Evolutionary conservation across 352 stramenopile species (phyloP).

Genomic region (Phytophthora melonis): DNA sequence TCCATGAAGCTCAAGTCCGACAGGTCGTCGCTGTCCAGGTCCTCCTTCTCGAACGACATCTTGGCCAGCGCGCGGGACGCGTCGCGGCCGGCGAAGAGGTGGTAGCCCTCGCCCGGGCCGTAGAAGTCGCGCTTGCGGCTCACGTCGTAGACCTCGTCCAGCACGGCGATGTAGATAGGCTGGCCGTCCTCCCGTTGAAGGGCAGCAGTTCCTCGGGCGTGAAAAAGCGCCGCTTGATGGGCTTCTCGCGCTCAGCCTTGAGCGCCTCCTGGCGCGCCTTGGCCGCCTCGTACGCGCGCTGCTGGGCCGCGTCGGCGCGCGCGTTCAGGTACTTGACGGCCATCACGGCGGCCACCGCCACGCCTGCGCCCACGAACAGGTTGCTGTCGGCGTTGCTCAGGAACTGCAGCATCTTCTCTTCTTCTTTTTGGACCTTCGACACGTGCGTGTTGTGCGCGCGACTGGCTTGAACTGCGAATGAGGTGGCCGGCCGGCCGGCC

Average conservation of each 20-base stretch:
- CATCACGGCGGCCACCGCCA: constrained; percentile 62
- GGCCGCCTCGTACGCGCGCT: constrained; percentile 67
- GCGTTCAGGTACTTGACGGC: constrained; percentile 72
- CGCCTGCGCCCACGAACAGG: constrained; percentile 61
- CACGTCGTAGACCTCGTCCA: constrained; percentile 97
- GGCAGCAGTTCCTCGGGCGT: constrained; percentile 90
- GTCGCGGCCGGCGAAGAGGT: constrained; percentile 96
- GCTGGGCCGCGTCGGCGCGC: constrained; percentile 67
- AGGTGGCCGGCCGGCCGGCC: neutral
- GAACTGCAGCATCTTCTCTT: constrained; percentile 55
- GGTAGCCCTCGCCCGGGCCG: constrained; percentile 95
- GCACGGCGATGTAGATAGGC: constrained; percentile 96
- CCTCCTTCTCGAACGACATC: constrained; percentile 96
- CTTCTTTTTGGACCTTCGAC: no score
- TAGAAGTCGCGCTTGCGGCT: constrained; percentile 96
- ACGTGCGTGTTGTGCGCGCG: neutral
- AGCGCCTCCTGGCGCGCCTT: constrained; percentile 72
- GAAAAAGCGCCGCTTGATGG: constrained; percentile 89
- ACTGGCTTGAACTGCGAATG: constrained; percentile 40
- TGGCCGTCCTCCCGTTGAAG: constrained; percentile 94
- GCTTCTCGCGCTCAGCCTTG: constrained; percentile 71
- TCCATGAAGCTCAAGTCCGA: constrained; percentile 86
- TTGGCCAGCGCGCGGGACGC: constrained; percentile 95
- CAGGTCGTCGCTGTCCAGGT: constrained; percentile 89
- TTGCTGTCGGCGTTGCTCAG: constrained; percentile 57